These are phyloP conservation scores for Bruguiera hainesii DNA, from an alignment of 441 rosid species.

Conservation along the genomic window DNA sequence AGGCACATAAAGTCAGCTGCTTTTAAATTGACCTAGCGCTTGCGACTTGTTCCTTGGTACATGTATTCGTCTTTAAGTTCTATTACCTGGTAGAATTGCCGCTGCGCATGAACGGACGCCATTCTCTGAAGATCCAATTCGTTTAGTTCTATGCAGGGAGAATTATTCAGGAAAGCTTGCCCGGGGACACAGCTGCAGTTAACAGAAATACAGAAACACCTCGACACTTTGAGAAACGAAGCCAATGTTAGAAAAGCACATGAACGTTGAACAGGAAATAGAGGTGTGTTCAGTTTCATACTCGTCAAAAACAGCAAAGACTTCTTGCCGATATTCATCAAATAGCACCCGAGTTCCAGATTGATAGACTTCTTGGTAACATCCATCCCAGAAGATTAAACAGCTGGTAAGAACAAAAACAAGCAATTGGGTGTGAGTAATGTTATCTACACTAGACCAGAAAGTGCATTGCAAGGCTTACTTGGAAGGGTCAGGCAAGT, in stretches of 20 bases:
- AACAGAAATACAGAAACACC: not conserved
- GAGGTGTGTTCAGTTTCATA: constrained; percentile 18
- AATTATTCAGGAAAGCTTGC: constrained; percentile 48
- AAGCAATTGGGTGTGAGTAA: not conserved
- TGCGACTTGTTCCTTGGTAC: not conserved
- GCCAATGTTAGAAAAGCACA: not conserved
- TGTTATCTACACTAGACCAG: not conserved
- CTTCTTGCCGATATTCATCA: constrained; percentile 38
- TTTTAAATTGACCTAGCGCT: not conserved
- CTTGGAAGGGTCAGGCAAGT: constrained; percentile 46
- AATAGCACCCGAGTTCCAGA: constrained; percentile 44
- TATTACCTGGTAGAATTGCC: constrained; percentile 61
- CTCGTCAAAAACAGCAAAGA: constrained; percentile 40
- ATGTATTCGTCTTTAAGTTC: too few relatives aligned
- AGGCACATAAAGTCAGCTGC: not conserved
- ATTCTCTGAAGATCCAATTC: constrained; percentile 38
- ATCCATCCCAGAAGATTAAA: constrained; percentile 50
- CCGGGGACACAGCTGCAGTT: constrained; percentile 56
- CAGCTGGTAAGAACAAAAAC: constrained; percentile 28
- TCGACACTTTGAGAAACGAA: not conserved
- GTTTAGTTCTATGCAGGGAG: constrained; percentile 47
- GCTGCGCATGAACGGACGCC: constrained; percentile 43
- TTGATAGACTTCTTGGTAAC: constrained; percentile 38
- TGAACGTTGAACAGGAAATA: not conserved
- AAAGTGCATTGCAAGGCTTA: constrained; percentile 15